Evolutionary conservation across 2,329 filamentous ascomycete species (phyloP).

Genomic region (Lecanicillium sp.): DNA sequence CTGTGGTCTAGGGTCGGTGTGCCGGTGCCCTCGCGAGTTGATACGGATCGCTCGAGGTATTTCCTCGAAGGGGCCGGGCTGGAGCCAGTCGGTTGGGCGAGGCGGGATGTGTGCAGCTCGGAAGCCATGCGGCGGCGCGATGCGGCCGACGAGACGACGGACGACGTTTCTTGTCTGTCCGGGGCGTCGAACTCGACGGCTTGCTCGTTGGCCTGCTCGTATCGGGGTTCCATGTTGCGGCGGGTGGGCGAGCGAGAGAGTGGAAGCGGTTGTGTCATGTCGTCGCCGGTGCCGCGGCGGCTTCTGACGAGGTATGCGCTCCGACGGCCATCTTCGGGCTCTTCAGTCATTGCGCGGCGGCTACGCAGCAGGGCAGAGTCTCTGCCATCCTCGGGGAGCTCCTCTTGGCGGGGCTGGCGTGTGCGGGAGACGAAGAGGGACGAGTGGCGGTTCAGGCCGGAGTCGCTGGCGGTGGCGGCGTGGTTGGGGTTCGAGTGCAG

Average conservation of each 20-base stretch:
- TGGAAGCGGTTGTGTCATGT: conserved; percentile 44
- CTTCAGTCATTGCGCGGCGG: conserved; percentile 41
- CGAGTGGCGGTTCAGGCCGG: conserved; percentile 40
- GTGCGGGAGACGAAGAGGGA: conserved; percentile 41
- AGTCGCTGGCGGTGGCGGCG: conserved; percentile 33
- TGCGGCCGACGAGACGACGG: conserved; percentile 38
- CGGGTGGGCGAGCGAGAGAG: conserved; percentile 50
- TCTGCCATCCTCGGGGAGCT: conserved; percentile 40
- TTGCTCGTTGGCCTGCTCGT: conserved; percentile 23
- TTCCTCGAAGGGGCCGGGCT: conserved; percentile 8
- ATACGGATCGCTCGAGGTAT: conserved; percentile 10
- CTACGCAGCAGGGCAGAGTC: conserved; percentile 27
- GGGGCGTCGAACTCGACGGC: conserved; percentile 31
- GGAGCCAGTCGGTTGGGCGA: conserved; percentile 29
- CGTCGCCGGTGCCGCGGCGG: conserved; percentile 40
- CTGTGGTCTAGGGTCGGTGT: conserved; percentile 23
- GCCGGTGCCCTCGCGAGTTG: conserved; percentile 11
- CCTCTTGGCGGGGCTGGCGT: conserved; percentile 41
- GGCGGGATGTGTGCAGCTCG: conserved; percentile 39
- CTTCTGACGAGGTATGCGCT: conserved; percentile 40
- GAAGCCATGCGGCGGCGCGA: conserved; percentile 49
- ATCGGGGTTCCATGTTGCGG: conserved; percentile 49
- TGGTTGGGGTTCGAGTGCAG: conserved; percentile 35
- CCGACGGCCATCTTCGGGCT: conserved; percentile 40
- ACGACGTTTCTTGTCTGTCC: conserved; percentile 23